Conservation (phyloP, 2,329 filamentous ascomycete species). For the Phialophora chinensis region DNA sequence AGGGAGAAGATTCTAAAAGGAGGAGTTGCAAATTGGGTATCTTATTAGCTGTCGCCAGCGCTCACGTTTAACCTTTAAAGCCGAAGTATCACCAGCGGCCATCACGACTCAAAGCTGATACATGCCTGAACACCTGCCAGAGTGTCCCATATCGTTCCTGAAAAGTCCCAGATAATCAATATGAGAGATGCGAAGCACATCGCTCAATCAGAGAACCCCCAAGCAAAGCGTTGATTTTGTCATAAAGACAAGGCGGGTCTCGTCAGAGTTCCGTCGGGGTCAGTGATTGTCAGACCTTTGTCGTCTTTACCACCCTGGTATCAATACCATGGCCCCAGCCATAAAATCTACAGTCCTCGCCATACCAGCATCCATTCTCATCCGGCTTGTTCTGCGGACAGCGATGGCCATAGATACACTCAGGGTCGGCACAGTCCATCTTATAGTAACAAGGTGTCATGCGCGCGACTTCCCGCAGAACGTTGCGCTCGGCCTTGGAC, state of each 20-base stretch:
- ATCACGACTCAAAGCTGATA: neutral
- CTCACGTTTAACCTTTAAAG: neutral
- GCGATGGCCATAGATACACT: constrained; percentile 69
- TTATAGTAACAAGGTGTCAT: constrained; percentile 68
- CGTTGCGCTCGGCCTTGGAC: constrained; percentile 58
- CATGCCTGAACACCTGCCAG: neutral
- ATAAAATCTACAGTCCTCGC: constrained; percentile 64
- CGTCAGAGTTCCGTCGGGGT: neutral
- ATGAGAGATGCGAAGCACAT: neutral
- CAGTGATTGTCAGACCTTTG: constrained; percentile 45
- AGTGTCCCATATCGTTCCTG: neutral
- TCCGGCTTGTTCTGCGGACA: constrained; percentile 62
- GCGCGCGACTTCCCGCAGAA: constrained; percentile 64
- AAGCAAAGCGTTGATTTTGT: neutral
- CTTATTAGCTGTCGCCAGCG: neutral
- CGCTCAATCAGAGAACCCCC: neutral
- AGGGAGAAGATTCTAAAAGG: neutral
- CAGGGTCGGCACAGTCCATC: constrained; percentile 62
- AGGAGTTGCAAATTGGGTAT: constrained; percentile 1
- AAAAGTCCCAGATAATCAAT: neutral
- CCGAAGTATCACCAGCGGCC: constrained; percentile 1
- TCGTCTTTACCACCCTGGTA: constrained; percentile 60
- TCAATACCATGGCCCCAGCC: constrained; percentile 65
- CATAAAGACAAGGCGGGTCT: neutral
- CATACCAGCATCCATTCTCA: constrained; percentile 63